phyloP scores from a whole-genome alignment of 768 basidiomycete species.

The Russula ochroleuca region DNA sequence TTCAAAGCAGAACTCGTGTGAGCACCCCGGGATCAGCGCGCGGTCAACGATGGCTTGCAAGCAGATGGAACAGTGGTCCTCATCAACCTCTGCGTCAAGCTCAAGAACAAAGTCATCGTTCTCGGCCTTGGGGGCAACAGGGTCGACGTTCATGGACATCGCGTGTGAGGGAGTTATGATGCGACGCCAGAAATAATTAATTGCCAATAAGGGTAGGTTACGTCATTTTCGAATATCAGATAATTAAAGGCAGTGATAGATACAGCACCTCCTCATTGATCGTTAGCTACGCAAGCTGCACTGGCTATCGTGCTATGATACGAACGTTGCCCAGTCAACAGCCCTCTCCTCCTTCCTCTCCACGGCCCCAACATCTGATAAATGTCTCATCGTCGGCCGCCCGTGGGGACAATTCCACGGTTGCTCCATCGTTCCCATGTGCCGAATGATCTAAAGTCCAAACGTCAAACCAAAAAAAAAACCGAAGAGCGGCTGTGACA shows the following conservation, averaged over 20 bases:
- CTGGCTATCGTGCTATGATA: neutral
- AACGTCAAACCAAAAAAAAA: neutral
- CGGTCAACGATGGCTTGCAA: slow-evolving; percentile 71
- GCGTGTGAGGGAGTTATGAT: neutral
- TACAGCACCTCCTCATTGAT: neutral
- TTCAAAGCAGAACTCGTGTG: slow-evolving; percentile 92
- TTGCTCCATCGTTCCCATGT: slow-evolving; percentile 37
- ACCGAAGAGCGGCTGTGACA: neutral
- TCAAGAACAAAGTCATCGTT: neutral
- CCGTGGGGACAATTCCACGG: slow-evolving; percentile 38
- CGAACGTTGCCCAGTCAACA: slow-evolving; percentile 18
- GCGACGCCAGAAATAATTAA: neutral
- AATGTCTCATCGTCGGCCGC: slow-evolving; percentile 35
- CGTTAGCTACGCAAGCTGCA: neutral
- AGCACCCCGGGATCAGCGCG: slow-evolving; percentile 78
- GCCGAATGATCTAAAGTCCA: slow-evolving; percentile 31
- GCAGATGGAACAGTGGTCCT: slow-evolving; percentile 81
- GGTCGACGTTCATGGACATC: slow-evolving; percentile 9
- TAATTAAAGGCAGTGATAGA: neutral
- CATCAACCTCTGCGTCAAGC: slow-evolving; percentile 37
- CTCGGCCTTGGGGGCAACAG: neutral
- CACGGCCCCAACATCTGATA: slow-evolving; percentile 21
- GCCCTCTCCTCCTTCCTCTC: neutral
- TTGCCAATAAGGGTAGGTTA: neutral
- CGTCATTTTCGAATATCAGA: neutral